Conservation (phyloP, 2,329 filamentous ascomycete species). For the Microdochium nivale region DNA sequence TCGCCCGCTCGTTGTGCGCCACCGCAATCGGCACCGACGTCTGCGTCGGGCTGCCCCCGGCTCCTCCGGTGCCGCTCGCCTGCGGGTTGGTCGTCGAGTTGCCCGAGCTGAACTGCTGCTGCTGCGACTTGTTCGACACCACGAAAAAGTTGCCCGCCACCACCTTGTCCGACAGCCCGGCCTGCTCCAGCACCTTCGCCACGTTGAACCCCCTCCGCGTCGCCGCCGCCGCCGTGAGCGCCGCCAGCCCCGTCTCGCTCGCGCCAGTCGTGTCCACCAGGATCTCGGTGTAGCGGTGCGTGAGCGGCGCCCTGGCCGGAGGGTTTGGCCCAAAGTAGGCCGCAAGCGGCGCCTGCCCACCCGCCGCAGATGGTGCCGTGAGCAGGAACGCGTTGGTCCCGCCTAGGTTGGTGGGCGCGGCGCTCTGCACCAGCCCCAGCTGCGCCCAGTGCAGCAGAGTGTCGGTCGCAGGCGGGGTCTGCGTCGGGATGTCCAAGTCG, state of each 20-base stretch:
- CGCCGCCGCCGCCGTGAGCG: constrained; percentile 15
- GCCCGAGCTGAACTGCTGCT: constrained; percentile 7
- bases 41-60: constrained; percentile 7
- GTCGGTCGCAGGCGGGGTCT: constrained; percentile 22
- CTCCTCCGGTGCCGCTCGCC: constrained; percentile 8
- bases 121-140: constrained; percentile 18
- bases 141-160: constrained; percentile 24
- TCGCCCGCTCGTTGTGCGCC: constrained; percentile 11
- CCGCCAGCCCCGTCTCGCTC: constrained; percentile 10
- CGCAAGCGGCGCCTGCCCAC: constrained; percentile 13
- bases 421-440: constrained; percentile 22
- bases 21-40: constrained; percentile 6
- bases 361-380: constrained; percentile 9
- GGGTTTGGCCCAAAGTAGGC: constrained; percentile 17
- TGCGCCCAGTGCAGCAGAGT: constrained; percentile 36
- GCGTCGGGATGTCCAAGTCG: constrained; percentile 38
- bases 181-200: constrained; percentile 12
- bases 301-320: constrained; percentile 17
- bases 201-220: constrained; percentile 16
- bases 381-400: constrained; percentile 12
- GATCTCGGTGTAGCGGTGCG: constrained; percentile 20
- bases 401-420: constrained; percentile 9
- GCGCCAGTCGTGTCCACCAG: constrained; percentile 20
- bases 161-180: constrained; percentile 19
- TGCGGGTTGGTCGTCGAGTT: constrained; percentile 5